phyloP scores from a whole-genome alignment of 2,329 filamentous ascomycete genomes.

The Aspergillus ochraceoroseus region DNA sequence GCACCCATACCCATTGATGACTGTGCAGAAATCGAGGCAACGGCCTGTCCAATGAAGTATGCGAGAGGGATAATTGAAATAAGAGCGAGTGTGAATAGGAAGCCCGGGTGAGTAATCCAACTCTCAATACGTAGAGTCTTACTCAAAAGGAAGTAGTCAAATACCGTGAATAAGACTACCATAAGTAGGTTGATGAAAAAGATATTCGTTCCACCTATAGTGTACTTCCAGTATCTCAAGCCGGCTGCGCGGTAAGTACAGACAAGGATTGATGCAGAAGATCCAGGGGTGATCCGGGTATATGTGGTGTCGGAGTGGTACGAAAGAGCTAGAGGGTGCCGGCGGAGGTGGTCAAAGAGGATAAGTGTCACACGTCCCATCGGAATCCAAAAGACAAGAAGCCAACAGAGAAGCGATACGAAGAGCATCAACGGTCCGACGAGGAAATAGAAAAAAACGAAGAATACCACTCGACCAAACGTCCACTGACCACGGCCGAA shows the following conservation, averaged over 20 bases:
- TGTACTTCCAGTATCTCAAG: conserved; percentile 98
- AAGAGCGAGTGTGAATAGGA: conserved; percentile 78
- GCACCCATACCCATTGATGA: conserved; percentile 97
- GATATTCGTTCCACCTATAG: conserved; percentile 95
- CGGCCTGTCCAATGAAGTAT: conserved; percentile 97
- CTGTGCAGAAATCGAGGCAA: conserved; percentile 96
- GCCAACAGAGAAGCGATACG: conserved; percentile 86
- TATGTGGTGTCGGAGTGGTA: conserved; percentile 83
- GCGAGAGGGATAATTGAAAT: conserved; percentile 93
- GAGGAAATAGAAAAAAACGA: conserved; percentile 89
- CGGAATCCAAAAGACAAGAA: conserved; percentile 94
- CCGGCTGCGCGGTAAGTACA: conserved; percentile 97
- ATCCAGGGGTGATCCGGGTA: conserved; percentile 64
- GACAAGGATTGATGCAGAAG: conserved; percentile 79
- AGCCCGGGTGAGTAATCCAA: conserved; percentile 73
- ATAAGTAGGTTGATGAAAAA: conserved; percentile 96
- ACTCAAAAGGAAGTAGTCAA: conserved; percentile 80
- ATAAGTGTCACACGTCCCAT: conserved; percentile 95
- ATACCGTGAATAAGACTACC: conserved; percentile 88
- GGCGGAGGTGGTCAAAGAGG: conserved; percentile 82
- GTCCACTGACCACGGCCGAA: conserved; percentile 98
- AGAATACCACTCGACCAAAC: conserved; percentile 89
- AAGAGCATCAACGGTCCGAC: conserved; percentile 80
- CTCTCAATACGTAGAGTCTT: conserved; percentile 63
- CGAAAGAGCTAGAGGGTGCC: conserved; percentile 85